These are phyloP conservation scores for Glycine tomentella DNA, from an alignment of 306 rosid species.

Conservation along the genomic window DNA sequence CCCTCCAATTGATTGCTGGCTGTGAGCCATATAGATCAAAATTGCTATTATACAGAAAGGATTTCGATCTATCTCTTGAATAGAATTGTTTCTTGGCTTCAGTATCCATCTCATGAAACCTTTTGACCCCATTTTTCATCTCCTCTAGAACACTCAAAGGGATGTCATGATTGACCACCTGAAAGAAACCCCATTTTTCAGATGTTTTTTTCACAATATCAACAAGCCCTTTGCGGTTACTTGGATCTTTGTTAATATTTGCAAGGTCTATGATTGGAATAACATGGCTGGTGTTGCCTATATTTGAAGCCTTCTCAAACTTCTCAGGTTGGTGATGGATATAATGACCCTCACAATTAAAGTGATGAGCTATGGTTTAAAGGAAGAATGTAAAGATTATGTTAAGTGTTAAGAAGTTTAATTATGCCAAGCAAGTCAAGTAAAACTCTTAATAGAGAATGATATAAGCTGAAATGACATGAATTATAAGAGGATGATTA, in stretches of 20 bases:
- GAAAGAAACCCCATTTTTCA: slow-evolving; percentile 57
- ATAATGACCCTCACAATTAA: too few species aligned
- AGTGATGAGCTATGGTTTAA: too few species aligned
- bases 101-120: slow-evolving; percentile 41
- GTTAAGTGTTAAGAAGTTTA: too few species aligned
- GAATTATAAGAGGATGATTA: too few species aligned
- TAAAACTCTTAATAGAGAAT: too few species aligned
- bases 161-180: slow-evolving; percentile 50
- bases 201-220: slow-evolving; percentile 33
- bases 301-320: slow-evolving; percentile 28
- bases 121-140: slow-evolving; percentile 44
- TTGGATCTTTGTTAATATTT: neutral
- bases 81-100: slow-evolving; percentile 28
- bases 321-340: slow-evolving; percentile 40
- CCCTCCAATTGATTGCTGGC: slow-evolving; percentile 55
- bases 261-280: slow-evolving; percentile 62
- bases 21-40: slow-evolving; percentile 52
- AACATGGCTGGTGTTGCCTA: neutral
- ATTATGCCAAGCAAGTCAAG: too few species aligned
- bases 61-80: slow-evolving; percentile 16
- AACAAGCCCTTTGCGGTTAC: slow-evolving; percentile 36
- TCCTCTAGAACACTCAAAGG: slow-evolving; percentile 53
- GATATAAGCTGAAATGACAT: too few species aligned
- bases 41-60: slow-evolving; percentile 47
- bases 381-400: too few species aligned